These are phyloP conservation scores for Mortierella alpina DNA, from an alignment of 192 early-diverging fungal genomes.

Conservation along the genomic window DNA sequence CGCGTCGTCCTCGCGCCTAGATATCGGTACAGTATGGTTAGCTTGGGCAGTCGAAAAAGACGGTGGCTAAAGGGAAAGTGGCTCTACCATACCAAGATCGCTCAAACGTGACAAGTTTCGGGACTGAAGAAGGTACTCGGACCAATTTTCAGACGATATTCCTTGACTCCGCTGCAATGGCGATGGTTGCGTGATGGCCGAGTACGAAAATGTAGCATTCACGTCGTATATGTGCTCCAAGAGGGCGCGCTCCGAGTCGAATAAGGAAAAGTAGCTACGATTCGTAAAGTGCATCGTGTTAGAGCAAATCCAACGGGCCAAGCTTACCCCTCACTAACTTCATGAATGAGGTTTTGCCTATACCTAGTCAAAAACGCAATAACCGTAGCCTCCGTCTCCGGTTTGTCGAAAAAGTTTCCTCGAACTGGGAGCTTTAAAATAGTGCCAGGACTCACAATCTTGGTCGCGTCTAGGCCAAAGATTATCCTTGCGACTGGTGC, in stretches of 20 bases:
- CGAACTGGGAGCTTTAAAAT: slow-evolving; percentile 18
- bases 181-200: slow-evolving; percentile 7
- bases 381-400: slow-evolving; percentile 35
- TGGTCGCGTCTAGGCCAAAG: slow-evolving; percentile 28
- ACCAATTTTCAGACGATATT: slow-evolving; percentile 11
- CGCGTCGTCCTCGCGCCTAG: slow-evolving; percentile 24
- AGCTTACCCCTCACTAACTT: neutral
- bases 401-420: slow-evolving; percentile 57
- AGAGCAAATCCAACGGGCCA: too few species aligned
- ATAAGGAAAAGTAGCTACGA: slow-evolving; percentile 52
- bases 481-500: slow-evolving; percentile 41
- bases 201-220: slow-evolving; percentile 54
- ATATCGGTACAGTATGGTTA: neutral
- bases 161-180: slow-evolving; percentile 7
- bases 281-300: neutral
- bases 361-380: slow-evolving; percentile 57
- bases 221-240: slow-evolving; percentile 55
- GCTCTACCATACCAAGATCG: slow-evolving; percentile 25
- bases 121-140: slow-evolving; percentile 11
- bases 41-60: neutral
- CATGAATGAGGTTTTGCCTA: neutral
- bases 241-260: slow-evolving; percentile 51
- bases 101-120: slow-evolving; percentile 36
- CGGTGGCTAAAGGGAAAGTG: neutral
- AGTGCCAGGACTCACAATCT: neutral